Conservation (phyloP, 305 asterid species). For the Petunia hybrid region DNA sequence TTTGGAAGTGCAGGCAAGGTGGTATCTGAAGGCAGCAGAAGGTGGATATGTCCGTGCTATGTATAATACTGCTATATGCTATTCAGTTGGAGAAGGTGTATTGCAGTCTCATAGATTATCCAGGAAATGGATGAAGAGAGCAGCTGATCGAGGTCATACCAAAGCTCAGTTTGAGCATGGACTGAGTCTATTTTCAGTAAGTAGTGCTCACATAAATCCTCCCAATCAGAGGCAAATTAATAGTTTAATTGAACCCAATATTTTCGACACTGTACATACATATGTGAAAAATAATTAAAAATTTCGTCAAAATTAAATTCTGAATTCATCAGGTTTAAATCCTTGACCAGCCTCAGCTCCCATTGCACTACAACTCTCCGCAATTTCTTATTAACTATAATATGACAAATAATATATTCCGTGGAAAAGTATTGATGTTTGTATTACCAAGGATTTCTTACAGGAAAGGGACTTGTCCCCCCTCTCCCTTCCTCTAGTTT, state of each 20-base stretch:
- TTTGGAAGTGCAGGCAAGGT: constrained; percentile 62
- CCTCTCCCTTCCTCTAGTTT: not conserved
- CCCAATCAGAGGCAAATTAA: no score
- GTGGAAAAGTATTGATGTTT: not conserved
- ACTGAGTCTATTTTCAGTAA: constrained; percentile 68
- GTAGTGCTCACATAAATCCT: constrained; percentile 31
- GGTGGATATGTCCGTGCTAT: constrained; percentile 92
- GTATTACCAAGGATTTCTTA: not conserved
- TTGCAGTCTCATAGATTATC: constrained; percentile 56
- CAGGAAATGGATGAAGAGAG: constrained; percentile 89
- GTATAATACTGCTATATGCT: constrained; percentile 83
- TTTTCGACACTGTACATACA: no score
- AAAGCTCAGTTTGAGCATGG: constrained; percentile 92
- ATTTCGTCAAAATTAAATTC: no score
- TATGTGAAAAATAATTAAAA: no score
- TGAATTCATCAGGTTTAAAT: no score
- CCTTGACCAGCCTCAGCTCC: no score
- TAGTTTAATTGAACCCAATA: no score
- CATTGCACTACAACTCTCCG: not conserved
- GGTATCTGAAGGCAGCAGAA: constrained; percentile 84
- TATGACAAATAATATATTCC: not conserved
- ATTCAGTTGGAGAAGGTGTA: constrained; percentile 76
- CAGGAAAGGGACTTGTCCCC: not conserved
- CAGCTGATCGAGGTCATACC: constrained; percentile 89
- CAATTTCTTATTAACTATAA: not conserved